These are phyloP conservation scores for Mycena leptocephala DNA, from an alignment of 768 basidiomycete species.

Conservation along the genomic window DNA sequence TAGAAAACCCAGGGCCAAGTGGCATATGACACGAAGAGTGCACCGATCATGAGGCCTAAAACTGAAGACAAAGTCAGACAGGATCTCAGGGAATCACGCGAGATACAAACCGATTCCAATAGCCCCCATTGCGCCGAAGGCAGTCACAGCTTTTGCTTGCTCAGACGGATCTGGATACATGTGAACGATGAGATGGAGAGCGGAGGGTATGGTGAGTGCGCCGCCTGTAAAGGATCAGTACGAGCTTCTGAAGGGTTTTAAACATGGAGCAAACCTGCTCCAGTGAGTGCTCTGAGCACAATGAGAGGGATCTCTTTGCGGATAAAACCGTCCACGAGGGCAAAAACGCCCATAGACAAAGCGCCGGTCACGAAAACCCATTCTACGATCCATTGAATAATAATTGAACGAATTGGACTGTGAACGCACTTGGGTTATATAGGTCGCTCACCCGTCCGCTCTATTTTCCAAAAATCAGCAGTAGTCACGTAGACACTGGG, in stretches of 20 bases:
- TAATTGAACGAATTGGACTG: slow-evolving; percentile 55
- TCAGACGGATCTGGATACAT: slow-evolving; percentile 63
- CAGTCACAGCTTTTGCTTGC: slow-evolving; percentile 64
- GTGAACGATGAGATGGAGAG: slow-evolving; percentile 65
- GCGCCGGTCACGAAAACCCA: slow-evolving; percentile 43
- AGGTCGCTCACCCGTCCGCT: slow-evolving; percentile 58
- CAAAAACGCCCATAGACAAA: slow-evolving; percentile 57
- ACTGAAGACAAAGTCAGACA: slow-evolving; percentile 40
- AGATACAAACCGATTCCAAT: slow-evolving; percentile 59
- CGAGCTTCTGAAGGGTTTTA: too few relatives aligned
- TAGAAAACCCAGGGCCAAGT: slow-evolving; percentile 71
- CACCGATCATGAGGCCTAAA: slow-evolving; percentile 61
- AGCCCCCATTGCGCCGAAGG: slow-evolving; percentile 64
- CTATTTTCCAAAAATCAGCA: too few relatives aligned
- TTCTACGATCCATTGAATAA: background rate
- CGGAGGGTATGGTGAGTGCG: slow-evolving; percentile 67
- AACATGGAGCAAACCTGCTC: slow-evolving; percentile 54
- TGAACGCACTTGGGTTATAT: slow-evolving; percentile 57
- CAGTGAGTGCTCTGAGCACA: slow-evolving; percentile 67
- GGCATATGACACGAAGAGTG: slow-evolving; percentile 56
- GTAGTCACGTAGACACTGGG: too few relatives aligned
- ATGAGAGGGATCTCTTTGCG: slow-evolving; percentile 63
- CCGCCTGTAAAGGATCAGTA: slow-evolving; percentile 59
- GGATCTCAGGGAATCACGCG: background rate
- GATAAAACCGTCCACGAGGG: slow-evolving; percentile 64